Evolutionary conservation across 257 asterid species (phyloP).

Genomic region (Salvia miltiorrhiza): DNA sequence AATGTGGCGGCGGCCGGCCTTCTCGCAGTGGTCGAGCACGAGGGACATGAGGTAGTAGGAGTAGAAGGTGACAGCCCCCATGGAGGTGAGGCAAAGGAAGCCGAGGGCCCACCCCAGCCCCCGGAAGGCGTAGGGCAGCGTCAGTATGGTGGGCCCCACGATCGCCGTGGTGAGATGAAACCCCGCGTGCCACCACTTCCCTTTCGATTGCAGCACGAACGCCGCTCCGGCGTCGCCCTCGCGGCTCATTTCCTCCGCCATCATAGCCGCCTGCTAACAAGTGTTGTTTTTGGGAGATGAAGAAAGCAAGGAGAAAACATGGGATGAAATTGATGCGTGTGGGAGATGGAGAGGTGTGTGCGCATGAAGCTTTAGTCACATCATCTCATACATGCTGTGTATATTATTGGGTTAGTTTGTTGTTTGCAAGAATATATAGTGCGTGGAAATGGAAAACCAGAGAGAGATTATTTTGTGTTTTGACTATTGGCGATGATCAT

Average conservation of each 20-base stretch:
- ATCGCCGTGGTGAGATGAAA: conserved; percentile 93
- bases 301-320: too few species aligned
- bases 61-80: conserved; percentile 88
- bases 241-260: conserved; percentile 25
- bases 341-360: too few species aligned
- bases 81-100: conserved; percentile 64
- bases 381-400: too few species aligned
- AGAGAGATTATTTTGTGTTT: background rate
- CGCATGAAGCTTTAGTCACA: too few species aligned
- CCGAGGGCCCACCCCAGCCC: conserved; percentile 91
- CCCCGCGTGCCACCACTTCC: conserved; percentile 99
- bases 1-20: conserved; percentile 90
- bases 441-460: too few species aligned
- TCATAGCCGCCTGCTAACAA: too few species aligned
- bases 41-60: conserved; percentile 87
- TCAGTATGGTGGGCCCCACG: conserved; percentile 86
- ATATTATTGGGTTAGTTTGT: too few species aligned
- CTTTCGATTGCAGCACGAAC: conserved; percentile 85
- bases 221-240: conserved; percentile 86
- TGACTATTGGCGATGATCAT: background rate
- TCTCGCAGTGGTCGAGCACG: conserved; percentile 98
- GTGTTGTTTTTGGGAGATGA: too few species aligned
- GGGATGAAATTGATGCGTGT: too few species aligned
- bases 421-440: too few species aligned
- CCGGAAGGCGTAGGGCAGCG: conserved; percentile 86